phyloP scores from a whole-genome alignment of 257 asterid genomes.

The Knoxia roxburghii region DNA sequence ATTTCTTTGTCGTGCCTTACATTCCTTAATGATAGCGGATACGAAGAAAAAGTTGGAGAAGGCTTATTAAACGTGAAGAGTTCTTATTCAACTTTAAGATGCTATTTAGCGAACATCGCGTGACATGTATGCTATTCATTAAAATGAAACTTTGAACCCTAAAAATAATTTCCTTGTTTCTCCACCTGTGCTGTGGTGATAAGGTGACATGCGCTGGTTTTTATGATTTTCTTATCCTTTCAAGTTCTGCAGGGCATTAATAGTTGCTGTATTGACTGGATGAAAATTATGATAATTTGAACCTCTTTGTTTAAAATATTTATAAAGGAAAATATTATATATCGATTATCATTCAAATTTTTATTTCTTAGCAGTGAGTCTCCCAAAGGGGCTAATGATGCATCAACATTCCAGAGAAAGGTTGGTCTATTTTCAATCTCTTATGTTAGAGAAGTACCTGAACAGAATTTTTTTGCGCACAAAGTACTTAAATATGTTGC shows the following conservation, averaged over 20 bases:
- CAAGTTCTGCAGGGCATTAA: not conserved
- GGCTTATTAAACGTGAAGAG: not conserved
- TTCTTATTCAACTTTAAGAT: not conserved
- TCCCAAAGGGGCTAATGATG: slow-evolving; percentile 98
- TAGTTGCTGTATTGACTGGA: too few relatives aligned
- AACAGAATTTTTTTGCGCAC: not conserved
- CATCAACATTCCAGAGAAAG: slow-evolving; percentile 98
- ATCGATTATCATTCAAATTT: slow-evolving; percentile 10
- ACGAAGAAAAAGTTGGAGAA: not conserved
- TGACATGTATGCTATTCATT: not conserved
- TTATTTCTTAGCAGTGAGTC: slow-evolving; percentile 72
- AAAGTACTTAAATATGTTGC: not conserved
- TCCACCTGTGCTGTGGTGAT: not conserved
- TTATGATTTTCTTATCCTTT: not conserved
- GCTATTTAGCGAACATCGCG: not conserved
- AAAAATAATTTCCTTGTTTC: too few relatives aligned
- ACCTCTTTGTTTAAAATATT: not conserved
- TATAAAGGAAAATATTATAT: not conserved
- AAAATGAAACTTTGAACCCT: not conserved
- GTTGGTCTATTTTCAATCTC: slow-evolving; percentile 37
- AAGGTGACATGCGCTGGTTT: not conserved
- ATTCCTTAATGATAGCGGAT: not conserved
- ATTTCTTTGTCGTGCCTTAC: not conserved
- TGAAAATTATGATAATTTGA: not conserved
- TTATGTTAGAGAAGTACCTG: slow-evolving; percentile 5